These are phyloP conservation scores for Thozetella sp. DNA, from an alignment of 495 filamentous ascomycete genomes.

Conservation along the genomic window DNA sequence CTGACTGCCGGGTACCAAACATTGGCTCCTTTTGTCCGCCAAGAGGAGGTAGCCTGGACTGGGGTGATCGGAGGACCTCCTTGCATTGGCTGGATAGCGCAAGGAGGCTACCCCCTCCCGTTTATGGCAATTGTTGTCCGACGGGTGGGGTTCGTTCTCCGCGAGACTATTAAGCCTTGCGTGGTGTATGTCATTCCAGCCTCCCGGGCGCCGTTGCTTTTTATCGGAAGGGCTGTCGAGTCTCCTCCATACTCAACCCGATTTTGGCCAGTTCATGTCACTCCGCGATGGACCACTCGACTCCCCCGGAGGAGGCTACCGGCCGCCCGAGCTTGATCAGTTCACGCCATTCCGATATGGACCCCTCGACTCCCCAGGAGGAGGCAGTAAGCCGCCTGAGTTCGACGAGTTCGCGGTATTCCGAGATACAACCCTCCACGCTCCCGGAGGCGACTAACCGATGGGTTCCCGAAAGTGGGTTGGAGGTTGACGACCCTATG, in stretches of 20 bases:
- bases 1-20: background rate
- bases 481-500: background rate
- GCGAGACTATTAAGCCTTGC: background rate
- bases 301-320: background rate
- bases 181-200: background rate
- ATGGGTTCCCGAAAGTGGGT: background rate
- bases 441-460: conserved; percentile 1
- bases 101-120: background rate
- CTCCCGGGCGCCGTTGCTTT: background rate
- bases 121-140: background rate
- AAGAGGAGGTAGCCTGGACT: background rate
- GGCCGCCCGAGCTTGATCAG: too few relatives aligned
- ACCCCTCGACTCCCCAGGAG: too few relatives aligned
- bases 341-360: too few relatives aligned
- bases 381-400: too few relatives aligned
- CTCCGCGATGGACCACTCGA: background rate
- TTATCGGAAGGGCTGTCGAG: background rate
- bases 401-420: background rate
- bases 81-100: background rate
- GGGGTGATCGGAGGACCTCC: background rate
- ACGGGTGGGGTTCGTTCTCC: background rate
- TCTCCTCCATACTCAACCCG: background rate
- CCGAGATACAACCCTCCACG: background rate
- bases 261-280: background rate
- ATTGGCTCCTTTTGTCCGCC: background rate